Percentiles rank a stretch among this genome's conserved stretches.
These are phyloP conservation scores for Populus ilicifolia DNA, from an alignment of 345 rosid species.

Conservation along the genomic window DNA sequence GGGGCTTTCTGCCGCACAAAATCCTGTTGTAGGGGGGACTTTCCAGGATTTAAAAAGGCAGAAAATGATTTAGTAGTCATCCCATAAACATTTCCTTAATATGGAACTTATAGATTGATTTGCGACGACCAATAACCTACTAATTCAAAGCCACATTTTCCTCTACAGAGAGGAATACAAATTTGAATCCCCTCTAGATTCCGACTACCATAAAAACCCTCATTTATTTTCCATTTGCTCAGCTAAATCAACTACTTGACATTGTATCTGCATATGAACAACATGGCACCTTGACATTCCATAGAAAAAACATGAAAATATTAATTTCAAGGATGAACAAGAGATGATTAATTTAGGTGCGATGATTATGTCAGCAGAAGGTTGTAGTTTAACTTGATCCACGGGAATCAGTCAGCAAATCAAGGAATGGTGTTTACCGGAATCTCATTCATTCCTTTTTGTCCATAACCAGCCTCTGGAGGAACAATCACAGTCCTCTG, in stretches of 20 bases:
- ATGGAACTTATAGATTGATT: background rate
- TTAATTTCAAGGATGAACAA: too few species aligned
- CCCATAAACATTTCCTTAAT: background rate
- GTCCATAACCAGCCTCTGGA: slow-evolving; percentile 78
- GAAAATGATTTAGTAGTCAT: background rate
- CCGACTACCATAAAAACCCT: too few species aligned
- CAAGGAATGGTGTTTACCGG: slow-evolving; percentile 42
- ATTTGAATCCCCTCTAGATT: too few species aligned
- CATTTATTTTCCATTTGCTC: too few species aligned
- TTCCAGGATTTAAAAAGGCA: background rate
- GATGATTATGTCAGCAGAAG: too few species aligned
- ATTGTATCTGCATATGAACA: too few species aligned
- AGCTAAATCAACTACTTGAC: too few species aligned
- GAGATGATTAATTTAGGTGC: too few species aligned
- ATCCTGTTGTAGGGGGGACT: background rate
- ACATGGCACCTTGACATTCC: too few species aligned
- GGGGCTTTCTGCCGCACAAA: background rate
- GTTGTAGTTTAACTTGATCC: background rate
- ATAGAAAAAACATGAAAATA: too few species aligned
- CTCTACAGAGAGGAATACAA: too few species aligned
- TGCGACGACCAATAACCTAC: background rate
- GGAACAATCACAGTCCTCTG: slow-evolving; percentile 88
- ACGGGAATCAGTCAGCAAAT: background rate
- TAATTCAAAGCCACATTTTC: too few species aligned
- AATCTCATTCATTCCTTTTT: slow-evolving; percentile 87